These are phyloP conservation scores for Phyllosticta citriasiana DNA, from an alignment of 2,329 filamentous ascomycete species.

Conservation along the genomic window DNA sequence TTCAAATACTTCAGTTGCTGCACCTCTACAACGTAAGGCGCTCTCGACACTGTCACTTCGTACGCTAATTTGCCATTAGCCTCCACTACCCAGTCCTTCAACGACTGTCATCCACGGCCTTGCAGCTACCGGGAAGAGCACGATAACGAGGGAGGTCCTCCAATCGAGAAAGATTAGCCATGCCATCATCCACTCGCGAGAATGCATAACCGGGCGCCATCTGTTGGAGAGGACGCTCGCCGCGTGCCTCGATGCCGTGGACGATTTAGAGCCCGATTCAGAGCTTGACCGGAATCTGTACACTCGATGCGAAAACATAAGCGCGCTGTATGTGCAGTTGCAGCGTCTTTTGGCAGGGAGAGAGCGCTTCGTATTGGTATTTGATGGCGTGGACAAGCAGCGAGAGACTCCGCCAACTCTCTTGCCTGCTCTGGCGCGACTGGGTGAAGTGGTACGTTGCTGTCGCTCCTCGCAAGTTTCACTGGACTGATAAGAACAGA, in stretches of 20 bases:
- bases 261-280: slow-evolving; percentile 37
- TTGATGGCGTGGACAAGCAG: slow-evolving; percentile 81
- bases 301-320: slow-evolving; percentile 68
- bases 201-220: slow-evolving; percentile 71
- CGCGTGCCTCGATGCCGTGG: slow-evolving; percentile 34
- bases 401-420: slow-evolving; percentile 70
- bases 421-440: slow-evolving; percentile 66
- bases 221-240: slow-evolving; percentile 62
- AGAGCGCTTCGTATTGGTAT: slow-evolving; percentile 61
- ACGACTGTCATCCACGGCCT: slow-evolving; percentile 76
- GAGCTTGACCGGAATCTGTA: slow-evolving; percentile 35
- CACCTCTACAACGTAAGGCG: slow-evolving; percentile 34
- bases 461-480: neutral
- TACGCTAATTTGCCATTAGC: slow-evolving; percentile 34
- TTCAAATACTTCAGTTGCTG: slow-evolving; percentile 37
- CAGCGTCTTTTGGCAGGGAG: slow-evolving; percentile 48
- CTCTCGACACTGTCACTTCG: neutral
- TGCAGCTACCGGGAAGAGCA: slow-evolving; percentile 77
- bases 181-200: slow-evolving; percentile 56
- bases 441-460: slow-evolving; percentile 65
- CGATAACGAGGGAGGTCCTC: slow-evolving; percentile 56
- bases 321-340: slow-evolving; percentile 64
- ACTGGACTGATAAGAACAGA: slow-evolving; percentile 40
- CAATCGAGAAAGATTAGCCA: slow-evolving; percentile 41
- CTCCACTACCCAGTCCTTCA: slow-evolving; percentile 56